phyloP scores from a whole-genome alignment of 2,329 filamentous ascomycete species.

The Calonectria ilicicola region DNA sequence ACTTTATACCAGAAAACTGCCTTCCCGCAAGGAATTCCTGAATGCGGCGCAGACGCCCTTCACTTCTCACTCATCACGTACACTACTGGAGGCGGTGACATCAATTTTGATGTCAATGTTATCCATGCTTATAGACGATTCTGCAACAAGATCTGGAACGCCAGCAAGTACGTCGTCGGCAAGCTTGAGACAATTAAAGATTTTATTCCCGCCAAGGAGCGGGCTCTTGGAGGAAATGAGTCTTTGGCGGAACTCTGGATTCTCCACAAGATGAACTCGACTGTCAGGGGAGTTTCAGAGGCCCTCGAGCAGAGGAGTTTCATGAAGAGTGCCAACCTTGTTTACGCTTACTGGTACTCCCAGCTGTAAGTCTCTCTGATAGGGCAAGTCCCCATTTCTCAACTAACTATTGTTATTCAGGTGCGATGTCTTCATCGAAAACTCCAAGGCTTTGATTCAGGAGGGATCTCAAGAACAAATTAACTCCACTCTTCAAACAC shows the following conservation, averaged over 20 bases:
- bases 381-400: too few relatives aligned
- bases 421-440: slow-evolving; percentile 86
- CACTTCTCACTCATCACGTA: slow-evolving; percentile 83
- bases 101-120: slow-evolving; percentile 90
- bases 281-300: slow-evolving; percentile 78
- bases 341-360: slow-evolving; percentile 86
- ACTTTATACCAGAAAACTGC: slow-evolving; percentile 93
- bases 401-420: background rate
- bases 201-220: slow-evolving; percentile 69
- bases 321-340: slow-evolving; percentile 74
- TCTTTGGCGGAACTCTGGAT: slow-evolving; percentile 65
- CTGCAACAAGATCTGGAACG: slow-evolving; percentile 97
- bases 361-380: slow-evolving; percentile 67
- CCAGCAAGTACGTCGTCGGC: slow-evolving; percentile 92
- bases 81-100: slow-evolving; percentile 71
- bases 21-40: slow-evolving; percentile 93
- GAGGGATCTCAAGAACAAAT: slow-evolving; percentile 80
- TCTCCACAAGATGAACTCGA: slow-evolving; percentile 81
- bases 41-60: slow-evolving; percentile 92
- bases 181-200: slow-evolving; percentile 69
- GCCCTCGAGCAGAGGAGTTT: slow-evolving; percentile 78
- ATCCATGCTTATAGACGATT: slow-evolving; percentile 95
- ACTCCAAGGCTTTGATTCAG: slow-evolving; percentile 84
- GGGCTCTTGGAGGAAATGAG: slow-evolving; percentile 49
- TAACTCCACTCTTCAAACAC: slow-evolving; percentile 80